These are phyloP conservation scores for Hymenoscyphus occultus DNA, from an alignment of 2,329 filamentous ascomycete species.

Conservation along the genomic window DNA sequence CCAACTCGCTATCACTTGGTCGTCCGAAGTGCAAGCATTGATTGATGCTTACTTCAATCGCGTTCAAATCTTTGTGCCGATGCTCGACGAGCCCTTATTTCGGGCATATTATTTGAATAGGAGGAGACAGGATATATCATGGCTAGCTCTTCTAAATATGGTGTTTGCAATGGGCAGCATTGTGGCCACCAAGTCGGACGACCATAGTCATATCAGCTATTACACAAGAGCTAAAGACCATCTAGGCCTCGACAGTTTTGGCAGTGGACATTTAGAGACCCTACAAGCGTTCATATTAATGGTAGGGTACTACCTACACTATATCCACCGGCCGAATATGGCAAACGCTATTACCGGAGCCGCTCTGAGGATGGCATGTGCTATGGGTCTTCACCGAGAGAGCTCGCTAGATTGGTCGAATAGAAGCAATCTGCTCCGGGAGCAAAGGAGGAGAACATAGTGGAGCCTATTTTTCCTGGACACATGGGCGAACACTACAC, in stretches of 20 bases:
- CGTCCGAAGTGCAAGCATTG: slow-evolving; percentile 63
- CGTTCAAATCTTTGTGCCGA: slow-evolving; percentile 68
- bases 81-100: slow-evolving; percentile 71
- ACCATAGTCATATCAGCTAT: slow-evolving; percentile 66
- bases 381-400: no score
- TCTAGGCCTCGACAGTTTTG: slow-evolving; percentile 64
- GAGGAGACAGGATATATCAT: slow-evolving; percentile 62
- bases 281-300: slow-evolving; percentile 69
- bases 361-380: slow-evolving; percentile 70
- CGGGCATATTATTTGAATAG: slow-evolving; percentile 61
- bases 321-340: slow-evolving; percentile 74
- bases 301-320: slow-evolving; percentile 75
- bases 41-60: slow-evolving; percentile 75
- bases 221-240: slow-evolving; percentile 68
- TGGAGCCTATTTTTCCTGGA: slow-evolving; percentile 73
- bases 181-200: slow-evolving; percentile 57
- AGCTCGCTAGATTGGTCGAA: slow-evolving; percentile 36
- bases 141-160: slow-evolving; percentile 72
- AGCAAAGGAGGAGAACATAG: slow-evolving; percentile 67
- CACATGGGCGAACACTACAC: slow-evolving; percentile 69
- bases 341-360: slow-evolving; percentile 71
- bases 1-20: slow-evolving; percentile 48
- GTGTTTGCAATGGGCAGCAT: slow-evolving; percentile 75
- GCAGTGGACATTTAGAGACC: slow-evolving; percentile 67
- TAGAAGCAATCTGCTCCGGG: slow-evolving; percentile 43